Evolutionary conservation across 169 alveolate genomes (phyloP), one percentile per base, ranked within the genome.

Genomic region (Perkinsus olseni): DNA sequence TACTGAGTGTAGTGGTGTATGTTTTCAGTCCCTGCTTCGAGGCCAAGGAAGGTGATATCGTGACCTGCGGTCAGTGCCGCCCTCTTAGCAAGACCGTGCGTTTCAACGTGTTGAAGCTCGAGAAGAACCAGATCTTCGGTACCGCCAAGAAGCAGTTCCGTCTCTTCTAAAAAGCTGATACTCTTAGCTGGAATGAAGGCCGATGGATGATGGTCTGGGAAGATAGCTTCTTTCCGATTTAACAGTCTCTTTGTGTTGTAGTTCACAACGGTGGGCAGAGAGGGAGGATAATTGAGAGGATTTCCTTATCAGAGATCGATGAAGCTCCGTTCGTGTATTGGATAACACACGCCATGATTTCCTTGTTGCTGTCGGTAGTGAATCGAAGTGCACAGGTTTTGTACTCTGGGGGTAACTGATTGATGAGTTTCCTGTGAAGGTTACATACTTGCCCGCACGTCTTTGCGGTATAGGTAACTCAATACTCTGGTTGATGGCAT

Each of bases 21-120:
- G n/a, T 24, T 62, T 62, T 62, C 82, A 62, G 82, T 62, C 82
- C 82, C 34, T 62, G 82, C 31, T 51, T 82, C 74, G 92, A 92
- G 38, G 92, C 95, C 74, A 93, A 93, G 51, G 96, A 95, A 94
- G 96, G 97, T 91, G 97, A 96, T 93, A 96, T 97, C 91, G 97
- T 96, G 45, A 97, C 97, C 92, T 95, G 96, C 74, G 96, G 96
- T 51, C 96, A 96, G 95, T 94, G 93, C 97, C 98, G 99, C 94
- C 99, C 99, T 40, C 97, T 99, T 92, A 98, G 99, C 62, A 99
- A 99, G 98, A 99, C 99, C 45, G 99, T 99, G 82, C 97, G 99
- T 96, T 99, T 99, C 98, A 99, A 99, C 97, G 99, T 99, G 91
- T 96, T 99, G 95, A 98, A 99, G 97, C 99, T 99, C 91, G 99